These are phyloP conservation scores for Linnemannia elongata DNA, from an alignment of 192 early-diverging fungal species.

Conservation along the genomic window DNA sequence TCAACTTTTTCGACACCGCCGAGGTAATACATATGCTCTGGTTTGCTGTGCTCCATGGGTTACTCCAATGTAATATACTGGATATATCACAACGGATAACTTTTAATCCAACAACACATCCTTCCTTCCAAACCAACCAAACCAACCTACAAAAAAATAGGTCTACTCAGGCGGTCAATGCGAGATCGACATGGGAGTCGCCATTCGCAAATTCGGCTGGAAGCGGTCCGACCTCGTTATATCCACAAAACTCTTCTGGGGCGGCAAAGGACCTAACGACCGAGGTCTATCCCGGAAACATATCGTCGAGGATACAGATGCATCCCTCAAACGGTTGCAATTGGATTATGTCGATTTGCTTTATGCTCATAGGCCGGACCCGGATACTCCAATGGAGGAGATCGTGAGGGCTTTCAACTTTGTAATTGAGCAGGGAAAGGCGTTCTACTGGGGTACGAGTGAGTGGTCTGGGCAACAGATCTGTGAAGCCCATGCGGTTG, in stretches of 20 bases:
- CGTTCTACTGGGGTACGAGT: constrained; percentile 85
- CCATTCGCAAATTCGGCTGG: constrained; percentile 78
- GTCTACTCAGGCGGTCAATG: constrained; percentile 68
- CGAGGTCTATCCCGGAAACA: constrained; percentile 86
- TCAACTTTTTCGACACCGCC: constrained; percentile 83
- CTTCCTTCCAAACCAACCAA: not conserved
- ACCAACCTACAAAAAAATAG: not conserved
- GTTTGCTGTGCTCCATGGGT: not conserved
- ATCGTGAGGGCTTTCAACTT: constrained; percentile 85
- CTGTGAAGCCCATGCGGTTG: constrained; percentile 76
- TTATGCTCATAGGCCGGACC: constrained; percentile 84
- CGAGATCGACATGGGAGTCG: constrained; percentile 82
- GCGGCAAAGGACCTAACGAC: constrained; percentile 80
- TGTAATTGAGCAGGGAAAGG: constrained; percentile 81
- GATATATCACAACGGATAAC: not conserved
- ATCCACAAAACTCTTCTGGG: constrained; percentile 84
- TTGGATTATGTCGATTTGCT: constrained; percentile 81
- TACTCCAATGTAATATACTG: not conserved
- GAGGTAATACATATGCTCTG: constrained; percentile 38
- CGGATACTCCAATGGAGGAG: constrained; percentile 82
- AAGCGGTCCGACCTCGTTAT: constrained; percentile 78
- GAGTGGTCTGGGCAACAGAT: constrained; percentile 86
- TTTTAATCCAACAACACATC: not conserved
- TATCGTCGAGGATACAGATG: constrained; percentile 82
- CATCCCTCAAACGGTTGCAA: constrained; percentile 76